Base-by-base conservation (phyloP, 1,139 yeast species). In the Suhomyces kunorum region DNA sequence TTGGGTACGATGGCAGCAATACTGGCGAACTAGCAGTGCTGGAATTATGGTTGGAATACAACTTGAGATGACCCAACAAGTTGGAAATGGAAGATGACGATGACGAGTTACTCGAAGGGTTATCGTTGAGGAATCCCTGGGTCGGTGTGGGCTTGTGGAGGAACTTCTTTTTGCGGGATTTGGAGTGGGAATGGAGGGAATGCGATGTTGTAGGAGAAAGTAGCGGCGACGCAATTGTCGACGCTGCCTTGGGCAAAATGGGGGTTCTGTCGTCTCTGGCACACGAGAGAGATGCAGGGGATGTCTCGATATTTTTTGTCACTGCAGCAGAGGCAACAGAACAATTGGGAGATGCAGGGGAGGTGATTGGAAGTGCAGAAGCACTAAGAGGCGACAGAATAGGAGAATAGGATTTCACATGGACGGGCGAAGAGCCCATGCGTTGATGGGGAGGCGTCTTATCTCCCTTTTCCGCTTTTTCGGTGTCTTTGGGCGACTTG, bases 11-110 rank as follows among this genome's bases (percentile, higher is more conserved):
- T 9, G 37, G 23, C 8, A 34, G 38, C 32, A 37, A 26, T 8
- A 36, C 35, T 12, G 42, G 41, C 1, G 45, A 42, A 18, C 36
- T 28, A 7, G 19, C 14, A 12, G 30, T 38, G 30, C 31, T 25
- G 18, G 32, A 32, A 16, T 45, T 26, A 18, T 42, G 41, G 28
- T 34, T 28, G 32, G 39, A 42, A 36, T 47, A 42, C 15, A 48
- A 22, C 43, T 59, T 63, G 36, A 63, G 51, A 37, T 64, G 67
- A 13, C 65, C 65, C 38, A 63, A 52, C 22, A 64, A 42, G 43
- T 56, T 63, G 12, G 63, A 48, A 12, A 62, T 44, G 6, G 68
- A 56, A 6, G 58, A 46, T 9, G 64, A 47, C 2, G 63, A 53
- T n/a, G 49, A 43, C 22, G 45, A 38, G 24, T 38, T 41, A 23